Evolutionary conservation across 202 grass and related monocot species (phyloP), one percentile per base, ranked within the genome.

Genomic region (Carex arenaria): DNA sequence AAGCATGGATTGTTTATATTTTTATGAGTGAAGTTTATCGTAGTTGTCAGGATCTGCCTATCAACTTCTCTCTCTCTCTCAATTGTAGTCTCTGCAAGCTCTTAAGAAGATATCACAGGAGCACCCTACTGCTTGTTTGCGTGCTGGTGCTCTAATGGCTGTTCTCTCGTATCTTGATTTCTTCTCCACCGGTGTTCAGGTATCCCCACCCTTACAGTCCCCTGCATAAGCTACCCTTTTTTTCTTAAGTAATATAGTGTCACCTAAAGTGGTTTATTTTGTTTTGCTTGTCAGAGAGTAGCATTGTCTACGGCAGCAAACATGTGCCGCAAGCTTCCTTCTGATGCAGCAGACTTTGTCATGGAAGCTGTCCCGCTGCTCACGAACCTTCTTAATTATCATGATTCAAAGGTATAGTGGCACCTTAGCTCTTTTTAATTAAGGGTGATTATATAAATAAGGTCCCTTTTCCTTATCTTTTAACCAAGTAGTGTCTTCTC

Each of bases 131-230:
- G 90, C 91, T 79, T 97, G 94, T 66, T 89, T 97, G 83, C 86
- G 92, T 40, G 94, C 94, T 86, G 94, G 94, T 67, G 94, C 94
- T 1, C 88, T 97, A 81, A 97, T 97, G 94, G 94, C 92, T 23
- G 94, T 97, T 31, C 87, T 97, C 14, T 97, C 94, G 65, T 97
- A 97, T 84, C 94, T 97, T 52, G 94, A 97, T 80, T 97, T 97
- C 70, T 97, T 97, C 84, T 92, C 92, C 11, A 97, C 92, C 19
- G 94, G 94, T 83, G 94, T 97, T 89, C 94, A 97, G 87, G 94
- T 97, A 38, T 10, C 17, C 45, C n/a, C 42, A 19, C 45, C 67
- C 40, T 22, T 76, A 36, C 10, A 19, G 15, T 78, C 53, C 73
- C 6, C 68, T 72, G 18, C 9, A 38, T 56, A n/a, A 59, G 72